These are phyloP conservation scores for Phialocephala subalpina DNA, from an alignment of 2,329 filamentous ascomycete genomes.

Conservation along the genomic window DNA sequence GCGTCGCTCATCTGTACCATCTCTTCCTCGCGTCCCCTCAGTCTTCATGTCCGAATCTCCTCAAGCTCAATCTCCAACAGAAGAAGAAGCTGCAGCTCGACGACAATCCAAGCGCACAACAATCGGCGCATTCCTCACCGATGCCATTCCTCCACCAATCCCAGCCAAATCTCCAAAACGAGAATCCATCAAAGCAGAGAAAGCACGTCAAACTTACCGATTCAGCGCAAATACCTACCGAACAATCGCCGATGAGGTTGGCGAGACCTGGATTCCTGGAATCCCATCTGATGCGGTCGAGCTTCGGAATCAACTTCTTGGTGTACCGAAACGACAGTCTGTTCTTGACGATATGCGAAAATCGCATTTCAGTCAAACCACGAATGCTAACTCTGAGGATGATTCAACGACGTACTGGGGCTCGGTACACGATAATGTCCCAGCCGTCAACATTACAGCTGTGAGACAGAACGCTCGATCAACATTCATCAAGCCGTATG, in stretches of 20 bases:
- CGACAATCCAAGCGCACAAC: constrained; percentile 40
- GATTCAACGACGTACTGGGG: constrained; percentile 57
- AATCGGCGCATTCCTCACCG: constrained; percentile 34
- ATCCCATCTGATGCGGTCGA: constrained; percentile 33
- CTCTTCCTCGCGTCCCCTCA: constrained; percentile 48
- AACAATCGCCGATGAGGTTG: constrained; percentile 46
- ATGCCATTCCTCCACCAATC: constrained; percentile 15
- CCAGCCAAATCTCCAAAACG: constrained; percentile 15
- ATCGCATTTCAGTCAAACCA: constrained; percentile 45
- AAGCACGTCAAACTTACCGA: constrained; percentile 31
- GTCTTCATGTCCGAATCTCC: constrained; percentile 33
- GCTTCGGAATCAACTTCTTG: constrained; percentile 20
- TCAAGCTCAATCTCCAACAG: constrained; percentile 30
- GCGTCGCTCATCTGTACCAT: constrained; percentile 54
- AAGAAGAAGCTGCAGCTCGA: constrained; percentile 37
- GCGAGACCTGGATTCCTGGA: constrained; percentile 50
- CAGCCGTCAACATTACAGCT: constrained; percentile 53
- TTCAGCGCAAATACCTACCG: constrained; percentile 46
- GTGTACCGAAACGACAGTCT: constrained; percentile 21
- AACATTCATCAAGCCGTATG: constrained; percentile 46
- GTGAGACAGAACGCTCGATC: constrained; percentile 51
- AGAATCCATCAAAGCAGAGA: constrained; percentile 7
- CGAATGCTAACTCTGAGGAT: constrained; percentile 45
- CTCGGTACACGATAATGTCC: constrained; percentile 58
- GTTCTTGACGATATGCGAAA: constrained; percentile 44